Conservation (phyloP, 805 yeast species). For the Yarrowia phangngaensis region DNA sequence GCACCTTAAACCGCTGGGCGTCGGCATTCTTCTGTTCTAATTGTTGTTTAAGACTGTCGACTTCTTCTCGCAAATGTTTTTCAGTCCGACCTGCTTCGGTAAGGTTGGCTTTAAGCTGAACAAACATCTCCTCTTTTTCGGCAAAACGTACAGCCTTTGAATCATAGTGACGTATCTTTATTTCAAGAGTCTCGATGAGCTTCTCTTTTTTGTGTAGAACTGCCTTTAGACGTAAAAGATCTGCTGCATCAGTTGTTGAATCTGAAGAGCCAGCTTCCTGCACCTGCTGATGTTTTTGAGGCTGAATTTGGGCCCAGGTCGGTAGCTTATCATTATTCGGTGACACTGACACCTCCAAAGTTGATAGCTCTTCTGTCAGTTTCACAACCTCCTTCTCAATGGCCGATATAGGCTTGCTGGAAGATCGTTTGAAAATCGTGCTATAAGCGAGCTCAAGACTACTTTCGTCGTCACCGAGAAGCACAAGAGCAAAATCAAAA, state of each 20-base stretch:
- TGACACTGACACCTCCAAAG: neutral
- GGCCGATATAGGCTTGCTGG: slow-evolving; percentile 11
- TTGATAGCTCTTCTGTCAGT: slow-evolving; percentile 6
- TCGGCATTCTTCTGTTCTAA: slow-evolving; percentile 7
- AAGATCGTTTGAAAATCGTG: slow-evolving; percentile 2
- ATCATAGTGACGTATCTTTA: slow-evolving; percentile 18
- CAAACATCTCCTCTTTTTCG: slow-evolving; percentile 13
- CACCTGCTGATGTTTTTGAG: neutral
- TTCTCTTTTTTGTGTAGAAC: slow-evolving; percentile 12
- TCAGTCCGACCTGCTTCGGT: slow-evolving; percentile 10
- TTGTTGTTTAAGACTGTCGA: neutral
- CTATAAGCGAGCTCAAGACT: slow-evolving; percentile 1
- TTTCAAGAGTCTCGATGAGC: slow-evolving; percentile 19
- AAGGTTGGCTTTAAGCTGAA: slow-evolving; percentile 13
- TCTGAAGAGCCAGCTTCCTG: neutral
- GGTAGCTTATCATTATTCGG: slow-evolving; percentile 12
- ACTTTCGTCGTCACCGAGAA: slow-evolving; percentile 4
- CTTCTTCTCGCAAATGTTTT: neutral
- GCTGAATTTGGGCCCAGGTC: slow-evolving; percentile 18
- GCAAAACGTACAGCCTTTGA: slow-evolving; percentile 15
- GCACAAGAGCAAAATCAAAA: neutral
- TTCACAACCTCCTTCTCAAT: slow-evolving; percentile 1
- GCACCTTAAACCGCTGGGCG: slow-evolving; percentile 10
- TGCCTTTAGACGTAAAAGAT: slow-evolving; percentile 10
- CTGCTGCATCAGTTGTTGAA: too few relatives aligned